phyloP scores from a whole-genome alignment of 331 rosid genomes.

The Phaseolus coccineus region DNA sequence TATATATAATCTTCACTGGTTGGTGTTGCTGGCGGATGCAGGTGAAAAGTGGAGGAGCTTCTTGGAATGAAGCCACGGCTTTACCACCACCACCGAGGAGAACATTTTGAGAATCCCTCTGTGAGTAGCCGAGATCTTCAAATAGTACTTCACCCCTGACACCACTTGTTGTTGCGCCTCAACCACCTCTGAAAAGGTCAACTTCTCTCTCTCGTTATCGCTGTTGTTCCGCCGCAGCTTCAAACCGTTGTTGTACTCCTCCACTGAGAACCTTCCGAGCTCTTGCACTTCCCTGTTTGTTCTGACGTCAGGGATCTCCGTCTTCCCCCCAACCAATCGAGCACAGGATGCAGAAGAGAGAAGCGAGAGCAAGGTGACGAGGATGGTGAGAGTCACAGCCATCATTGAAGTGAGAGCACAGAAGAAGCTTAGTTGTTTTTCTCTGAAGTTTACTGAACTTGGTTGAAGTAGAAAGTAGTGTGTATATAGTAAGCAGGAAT shows the following conservation, averaged over 20 bases:
- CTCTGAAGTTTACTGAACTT: neutral
- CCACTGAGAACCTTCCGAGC: conserved; percentile 77
- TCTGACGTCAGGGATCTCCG: conserved; percentile 57
- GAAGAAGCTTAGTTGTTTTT: neutral
- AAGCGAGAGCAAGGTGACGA: conserved; percentile 19
- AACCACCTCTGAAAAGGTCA: conserved; percentile 67
- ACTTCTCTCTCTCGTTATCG: conserved; percentile 21
- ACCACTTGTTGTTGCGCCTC: conserved; percentile 80
- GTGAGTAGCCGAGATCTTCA: conserved; percentile 52
- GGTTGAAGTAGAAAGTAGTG: neutral
- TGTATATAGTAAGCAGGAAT: neutral
- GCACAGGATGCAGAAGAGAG: conserved; percentile 48
- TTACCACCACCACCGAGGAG: conserved; percentile 65
- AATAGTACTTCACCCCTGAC: conserved; percentile 71
- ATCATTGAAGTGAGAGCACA: neutral
- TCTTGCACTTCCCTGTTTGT: conserved; percentile 70
- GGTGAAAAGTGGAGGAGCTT: conserved; percentile 64
- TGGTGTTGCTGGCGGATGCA: conserved; percentile 11
- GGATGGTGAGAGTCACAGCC: conserved; percentile 32
- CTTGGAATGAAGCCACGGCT: conserved; percentile 71
- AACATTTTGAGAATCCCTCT: conserved; percentile 53
- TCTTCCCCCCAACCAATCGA: conserved; percentile 56
- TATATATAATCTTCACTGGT: neutral
- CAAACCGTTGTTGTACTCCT: conserved; percentile 59
- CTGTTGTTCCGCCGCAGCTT: neutral